Evolutionary conservation across 2,329 filamentous ascomycete species (phyloP).

Genomic region (Bipolaris cookei): DNA sequence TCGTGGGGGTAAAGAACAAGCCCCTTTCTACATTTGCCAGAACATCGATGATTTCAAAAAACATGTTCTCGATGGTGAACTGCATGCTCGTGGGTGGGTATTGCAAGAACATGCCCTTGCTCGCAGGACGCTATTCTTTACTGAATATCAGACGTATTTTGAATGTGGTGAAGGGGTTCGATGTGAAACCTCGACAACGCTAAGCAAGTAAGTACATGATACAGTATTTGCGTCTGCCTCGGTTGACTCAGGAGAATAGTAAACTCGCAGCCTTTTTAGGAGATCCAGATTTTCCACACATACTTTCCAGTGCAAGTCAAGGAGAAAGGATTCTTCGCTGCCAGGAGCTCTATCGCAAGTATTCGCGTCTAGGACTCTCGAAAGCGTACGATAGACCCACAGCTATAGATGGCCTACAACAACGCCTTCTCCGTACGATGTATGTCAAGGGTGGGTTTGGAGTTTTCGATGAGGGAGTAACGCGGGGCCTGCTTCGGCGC

Average conservation of each 20-base stretch:
- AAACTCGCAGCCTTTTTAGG: conserved; percentile 33
- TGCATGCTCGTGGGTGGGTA: conserved; percentile 37
- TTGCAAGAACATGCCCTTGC: conserved; percentile 37
- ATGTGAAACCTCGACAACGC: conserved; percentile 25
- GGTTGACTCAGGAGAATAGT: conserved; percentile 11
- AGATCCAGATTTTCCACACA: conserved; percentile 35
- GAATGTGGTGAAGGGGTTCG: conserved; percentile 32
- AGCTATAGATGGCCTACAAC: conserved; percentile 43
- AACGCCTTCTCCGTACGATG: conserved; percentile 34
- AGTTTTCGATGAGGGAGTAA: conserved; percentile 31
- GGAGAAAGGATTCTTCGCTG: conserved; percentile 16
- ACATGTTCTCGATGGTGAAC: conserved; percentile 22
- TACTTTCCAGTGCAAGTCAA: conserved; percentile 2
- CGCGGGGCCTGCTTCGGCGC: conserved; percentile 14
- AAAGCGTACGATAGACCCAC: conserved; percentile 33
- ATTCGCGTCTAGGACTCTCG: conserved; percentile 38
- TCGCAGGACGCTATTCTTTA: conserved; percentile 35
- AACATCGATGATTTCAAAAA: conserved; percentile 32
- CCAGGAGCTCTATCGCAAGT: conserved; percentile 23
- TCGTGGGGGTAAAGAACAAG: background rate
- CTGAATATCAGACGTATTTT: conserved; percentile 34
- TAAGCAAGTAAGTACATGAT: conserved; percentile 24
- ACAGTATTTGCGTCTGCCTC: background rate
- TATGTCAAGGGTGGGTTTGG: conserved; percentile 37
- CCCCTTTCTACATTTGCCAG: conserved; percentile 18